These are phyloP conservation scores for Echria macrotheca DNA, from an alignment of 495 filamentous ascomycete species.

Conservation along the genomic window DNA sequence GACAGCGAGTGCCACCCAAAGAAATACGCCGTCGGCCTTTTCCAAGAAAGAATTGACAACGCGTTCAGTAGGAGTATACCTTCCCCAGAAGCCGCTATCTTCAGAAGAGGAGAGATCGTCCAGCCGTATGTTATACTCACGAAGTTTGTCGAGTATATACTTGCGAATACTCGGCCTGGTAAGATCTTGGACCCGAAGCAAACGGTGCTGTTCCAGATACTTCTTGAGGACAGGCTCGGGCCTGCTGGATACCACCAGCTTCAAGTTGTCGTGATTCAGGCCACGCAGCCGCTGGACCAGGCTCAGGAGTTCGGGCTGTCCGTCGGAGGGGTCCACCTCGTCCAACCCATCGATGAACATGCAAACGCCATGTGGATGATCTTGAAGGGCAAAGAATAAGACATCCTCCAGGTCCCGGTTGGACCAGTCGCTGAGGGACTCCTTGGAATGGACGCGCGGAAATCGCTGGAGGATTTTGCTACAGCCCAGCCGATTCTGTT, in stretches of 20 bases:
- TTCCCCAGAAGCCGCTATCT: background rate
- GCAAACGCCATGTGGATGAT: no score
- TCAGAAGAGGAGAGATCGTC: no score
- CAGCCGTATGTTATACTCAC: conserved; percentile 17
- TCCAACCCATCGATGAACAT: conserved; percentile 23
- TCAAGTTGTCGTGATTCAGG: conserved; percentile 9
- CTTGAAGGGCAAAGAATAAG: no score
- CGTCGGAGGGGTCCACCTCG: conserved; percentile 7
- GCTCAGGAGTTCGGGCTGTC: conserved; percentile 8
- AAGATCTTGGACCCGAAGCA: conserved; percentile 27
- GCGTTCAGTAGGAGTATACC: background rate
- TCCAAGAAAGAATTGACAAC: conserved; percentile 17
- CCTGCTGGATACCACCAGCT: conserved; percentile 16
- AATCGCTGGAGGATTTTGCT: background rate
- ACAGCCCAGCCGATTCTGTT: conserved; percentile 1
- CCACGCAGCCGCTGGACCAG: background rate
- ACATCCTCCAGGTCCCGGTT: no score
- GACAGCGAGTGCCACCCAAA: conserved; percentile 36
- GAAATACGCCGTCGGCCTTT: conserved; percentile 34
- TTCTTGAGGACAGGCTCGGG: conserved; percentile 4
- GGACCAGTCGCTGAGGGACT: no score
- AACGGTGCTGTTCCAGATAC: background rate
- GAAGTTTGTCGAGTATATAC: conserved; percentile 19
- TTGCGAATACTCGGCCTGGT: conserved; percentile 33
- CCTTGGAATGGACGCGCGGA: no score